Conservation (phyloP, 163 green algal genomes). For the Coccomyxa subellipsoidea region DNA sequence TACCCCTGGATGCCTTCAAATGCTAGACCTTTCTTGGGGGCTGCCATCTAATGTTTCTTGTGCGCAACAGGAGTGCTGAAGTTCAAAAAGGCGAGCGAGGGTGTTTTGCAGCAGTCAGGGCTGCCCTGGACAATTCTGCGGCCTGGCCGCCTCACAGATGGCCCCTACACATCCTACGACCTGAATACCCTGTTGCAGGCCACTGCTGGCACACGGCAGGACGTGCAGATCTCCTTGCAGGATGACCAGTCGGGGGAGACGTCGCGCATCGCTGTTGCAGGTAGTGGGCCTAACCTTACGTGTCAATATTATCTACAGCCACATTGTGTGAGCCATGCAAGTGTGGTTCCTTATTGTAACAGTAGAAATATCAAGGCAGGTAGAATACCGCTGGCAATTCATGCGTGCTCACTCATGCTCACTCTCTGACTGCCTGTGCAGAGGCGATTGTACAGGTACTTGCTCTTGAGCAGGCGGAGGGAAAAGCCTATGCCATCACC, state of each 20-base stretch:
- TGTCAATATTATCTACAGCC: neutral
- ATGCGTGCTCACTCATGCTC: too few species aligned
- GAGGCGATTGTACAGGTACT: conserved; percentile 71
- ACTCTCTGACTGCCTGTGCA: conserved; percentile 25
- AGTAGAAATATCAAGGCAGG: too few species aligned
- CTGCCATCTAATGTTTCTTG: neutral
- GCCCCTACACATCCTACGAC: conserved; percentile 96
- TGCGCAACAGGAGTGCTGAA: conserved; percentile 88
- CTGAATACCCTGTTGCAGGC: conserved; percentile 91
- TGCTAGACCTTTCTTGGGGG: too few species aligned
- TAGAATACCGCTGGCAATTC: too few species aligned
- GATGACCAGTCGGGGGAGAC: conserved; percentile 80
- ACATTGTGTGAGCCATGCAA: too few species aligned
- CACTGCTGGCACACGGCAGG: conserved; percentile 53
- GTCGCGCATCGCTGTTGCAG: conserved; percentile 77
- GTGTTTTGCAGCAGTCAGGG: conserved; percentile 63
- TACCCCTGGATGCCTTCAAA: too few species aligned
- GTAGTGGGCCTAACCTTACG: conserved; percentile 17
- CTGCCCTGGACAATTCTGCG: conserved; percentile 85
- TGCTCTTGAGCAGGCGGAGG: conserved; percentile 29
- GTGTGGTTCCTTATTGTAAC: too few species aligned
- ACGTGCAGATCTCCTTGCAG: conserved; percentile 50
- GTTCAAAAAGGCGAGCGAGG: conserved; percentile 82
- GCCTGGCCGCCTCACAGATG: conserved; percentile 84
- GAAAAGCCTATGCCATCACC: conserved; percentile 46